phyloP scores from a whole-genome alignment of 805 yeast genomes.

The Lipomyces anomalus region DNA sequence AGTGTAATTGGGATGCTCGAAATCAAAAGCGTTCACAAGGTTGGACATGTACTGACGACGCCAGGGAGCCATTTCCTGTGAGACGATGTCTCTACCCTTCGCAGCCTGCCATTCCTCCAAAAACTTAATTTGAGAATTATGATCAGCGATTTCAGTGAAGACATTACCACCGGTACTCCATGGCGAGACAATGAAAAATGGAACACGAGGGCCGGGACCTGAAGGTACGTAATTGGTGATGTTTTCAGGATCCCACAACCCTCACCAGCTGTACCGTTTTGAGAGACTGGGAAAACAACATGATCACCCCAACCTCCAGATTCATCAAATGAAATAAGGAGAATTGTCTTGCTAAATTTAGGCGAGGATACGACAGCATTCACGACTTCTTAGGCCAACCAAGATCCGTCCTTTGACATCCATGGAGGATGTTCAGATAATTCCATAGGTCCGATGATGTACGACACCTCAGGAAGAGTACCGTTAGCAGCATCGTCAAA shows the following conservation, averaged over 20 bases:
- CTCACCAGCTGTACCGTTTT: conserved; percentile 25
- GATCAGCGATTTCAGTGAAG: conserved; percentile 25
- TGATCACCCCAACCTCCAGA: conserved; percentile 29
- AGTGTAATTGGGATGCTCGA: conserved; percentile 19
- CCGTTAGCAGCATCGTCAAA: conserved; percentile 24
- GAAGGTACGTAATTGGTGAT: conserved; percentile 19
- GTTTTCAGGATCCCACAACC: conserved; percentile 23
- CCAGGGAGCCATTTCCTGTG: conserved; percentile 22
- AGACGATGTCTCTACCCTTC: conserved; percentile 13
- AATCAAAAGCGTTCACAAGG: conserved; percentile 25
- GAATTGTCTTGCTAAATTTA: conserved; percentile 20
- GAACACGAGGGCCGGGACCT: conserved; percentile 28
- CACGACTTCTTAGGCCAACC: too few relatives aligned
- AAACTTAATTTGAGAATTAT: conserved; percentile 24
- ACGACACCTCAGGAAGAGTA: conserved; percentile 25
- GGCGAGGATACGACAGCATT: conserved; percentile 23
- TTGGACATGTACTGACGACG: conserved; percentile 26
- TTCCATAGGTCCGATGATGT: conserved; percentile 23
- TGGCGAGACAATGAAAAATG: conserved; percentile 25
- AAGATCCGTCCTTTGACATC: conserved; percentile 25
- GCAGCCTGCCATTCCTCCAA: conserved; percentile 24
- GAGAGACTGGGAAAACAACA: conserved; percentile 23
- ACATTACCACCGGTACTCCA: conserved; percentile 26
- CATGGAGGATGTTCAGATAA: conserved; percentile 27
- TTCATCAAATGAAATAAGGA: conserved; percentile 26